Conservation (phyloP, 192 early-diverging fungal species). For the Coemansia sp. region DNA sequence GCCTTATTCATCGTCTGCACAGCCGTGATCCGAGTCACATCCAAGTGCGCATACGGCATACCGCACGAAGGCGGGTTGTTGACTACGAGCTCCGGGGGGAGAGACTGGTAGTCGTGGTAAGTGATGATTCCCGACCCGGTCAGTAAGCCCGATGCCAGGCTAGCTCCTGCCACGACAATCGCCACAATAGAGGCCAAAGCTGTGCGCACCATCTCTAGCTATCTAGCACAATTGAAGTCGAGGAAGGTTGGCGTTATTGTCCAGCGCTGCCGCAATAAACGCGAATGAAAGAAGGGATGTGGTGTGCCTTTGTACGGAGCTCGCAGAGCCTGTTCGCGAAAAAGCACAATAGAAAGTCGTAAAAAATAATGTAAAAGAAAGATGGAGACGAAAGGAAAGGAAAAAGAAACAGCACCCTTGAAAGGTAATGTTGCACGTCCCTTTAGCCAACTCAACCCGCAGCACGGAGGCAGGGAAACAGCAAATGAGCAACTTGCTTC, state of each 20-base stretch:
- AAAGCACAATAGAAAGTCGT: not conserved
- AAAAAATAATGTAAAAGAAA: not conserved
- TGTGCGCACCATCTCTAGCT: not conserved
- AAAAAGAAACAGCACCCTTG: not conserved
- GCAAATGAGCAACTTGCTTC: not conserved
- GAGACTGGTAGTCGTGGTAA: slow-evolving; percentile 51
- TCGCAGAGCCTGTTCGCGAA: not conserved
- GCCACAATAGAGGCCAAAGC: slow-evolving; percentile 3
- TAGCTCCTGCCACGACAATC: slow-evolving; percentile 2
- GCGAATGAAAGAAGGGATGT: not conserved
- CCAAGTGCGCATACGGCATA: slow-evolving; percentile 55
- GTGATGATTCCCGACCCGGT: slow-evolving; percentile 46
- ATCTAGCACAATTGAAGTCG: not conserved
- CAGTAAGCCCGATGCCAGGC: slow-evolving; percentile 11
- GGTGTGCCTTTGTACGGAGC: not conserved
- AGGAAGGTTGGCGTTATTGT: not conserved
- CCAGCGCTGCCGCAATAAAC: not conserved
- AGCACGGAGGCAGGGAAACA: not conserved
- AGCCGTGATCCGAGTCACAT: slow-evolving; percentile 57
- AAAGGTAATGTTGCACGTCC: not conserved
- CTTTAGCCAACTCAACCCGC: not conserved
- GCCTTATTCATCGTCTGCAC: slow-evolving; percentile 46
- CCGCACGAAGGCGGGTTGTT: slow-evolving; percentile 59
- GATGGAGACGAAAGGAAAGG: not conserved
- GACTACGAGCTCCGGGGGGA: slow-evolving; percentile 30